These are phyloP conservation scores for Deinandra increscens DNA, from an alignment of 129 eudicot genomes.

Conservation along the genomic window DNA sequence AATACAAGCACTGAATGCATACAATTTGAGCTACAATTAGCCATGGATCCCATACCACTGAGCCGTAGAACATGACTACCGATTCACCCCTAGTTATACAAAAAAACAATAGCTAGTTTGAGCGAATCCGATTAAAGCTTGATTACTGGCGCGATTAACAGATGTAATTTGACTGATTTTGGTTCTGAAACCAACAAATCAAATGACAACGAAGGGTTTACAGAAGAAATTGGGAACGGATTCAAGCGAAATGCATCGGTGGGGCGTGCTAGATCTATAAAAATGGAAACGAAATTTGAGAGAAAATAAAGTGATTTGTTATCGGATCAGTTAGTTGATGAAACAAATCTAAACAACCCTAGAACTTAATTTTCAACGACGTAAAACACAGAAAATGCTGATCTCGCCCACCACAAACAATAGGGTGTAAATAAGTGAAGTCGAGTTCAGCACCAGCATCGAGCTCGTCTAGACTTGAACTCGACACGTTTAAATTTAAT, in stretches of 20 bases:
- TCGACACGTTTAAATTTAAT: too few relatives aligned
- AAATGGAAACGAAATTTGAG: constrained; percentile 10
- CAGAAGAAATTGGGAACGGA: neutral
- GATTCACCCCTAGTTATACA: constrained; percentile 3
- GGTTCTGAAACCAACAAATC: constrained; percentile 6
- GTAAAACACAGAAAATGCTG: neutral
- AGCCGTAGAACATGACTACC: constrained; percentile 89
- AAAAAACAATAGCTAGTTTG: neutral
- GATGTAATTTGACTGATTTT: constrained; percentile 1
- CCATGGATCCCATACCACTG: constrained; percentile 99
- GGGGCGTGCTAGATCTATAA: constrained; percentile 10
- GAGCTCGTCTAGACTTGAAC: too few relatives aligned
- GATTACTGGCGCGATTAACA: constrained; percentile 11
- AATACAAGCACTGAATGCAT: constrained; percentile 84
- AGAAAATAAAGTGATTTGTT: neutral
- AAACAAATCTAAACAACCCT: constrained; percentile 24
- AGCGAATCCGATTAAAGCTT: constrained; percentile 8
- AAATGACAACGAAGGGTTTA: constrained; percentile 20
- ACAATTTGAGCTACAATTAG: constrained; percentile 92
- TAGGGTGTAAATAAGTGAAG: too few relatives aligned
- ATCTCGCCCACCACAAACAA: neutral
- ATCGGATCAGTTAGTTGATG: constrained; percentile 1
- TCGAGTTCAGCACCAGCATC: too few relatives aligned
- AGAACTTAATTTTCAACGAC: neutral
- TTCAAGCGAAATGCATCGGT: constrained; percentile 6